Evolutionary conservation across 768 basidiomycete genomes (phyloP).

Genomic region (Mycena pura): DNA sequence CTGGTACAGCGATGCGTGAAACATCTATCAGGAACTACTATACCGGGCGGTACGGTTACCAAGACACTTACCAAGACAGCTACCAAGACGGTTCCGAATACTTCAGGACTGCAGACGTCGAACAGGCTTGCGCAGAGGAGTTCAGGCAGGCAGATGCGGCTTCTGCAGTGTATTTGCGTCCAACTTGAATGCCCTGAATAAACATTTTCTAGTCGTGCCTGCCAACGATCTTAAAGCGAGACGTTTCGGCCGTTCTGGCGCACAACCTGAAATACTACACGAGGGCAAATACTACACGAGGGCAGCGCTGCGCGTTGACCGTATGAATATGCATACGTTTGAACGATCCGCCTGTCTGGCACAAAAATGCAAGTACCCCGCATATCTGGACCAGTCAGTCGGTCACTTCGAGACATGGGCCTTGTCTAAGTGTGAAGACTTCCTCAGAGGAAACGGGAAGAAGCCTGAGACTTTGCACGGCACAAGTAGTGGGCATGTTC

Average conservation of each 20-base stretch:
- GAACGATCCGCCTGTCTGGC: too few relatives aligned
- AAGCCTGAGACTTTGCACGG: too few relatives aligned
- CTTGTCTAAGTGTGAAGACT: too few relatives aligned
- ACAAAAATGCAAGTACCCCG: too few relatives aligned
- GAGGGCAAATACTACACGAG: too few relatives aligned
- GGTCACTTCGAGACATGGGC: too few relatives aligned
- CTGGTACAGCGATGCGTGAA: constrained; percentile 12
- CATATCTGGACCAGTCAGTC: too few relatives aligned
- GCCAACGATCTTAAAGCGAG: not conserved
- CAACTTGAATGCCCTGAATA: not conserved
- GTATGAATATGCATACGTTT: too few relatives aligned
- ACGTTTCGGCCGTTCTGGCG: not conserved
- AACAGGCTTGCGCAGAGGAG: constrained; percentile 8
- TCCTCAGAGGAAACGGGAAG: too few relatives aligned
- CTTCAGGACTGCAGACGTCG: constrained; percentile 3
- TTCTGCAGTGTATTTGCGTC: not conserved
- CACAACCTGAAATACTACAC: too few relatives aligned
- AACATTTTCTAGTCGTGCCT: not conserved
- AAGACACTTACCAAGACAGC: not conserved
- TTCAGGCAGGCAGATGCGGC: constrained; percentile 11
- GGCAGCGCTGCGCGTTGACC: too few relatives aligned
- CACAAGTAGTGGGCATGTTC: not conserved
- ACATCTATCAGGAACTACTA: constrained; percentile 1
- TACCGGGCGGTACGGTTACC: not conserved
- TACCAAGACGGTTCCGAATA: not conserved